Evolutionary conservation across 2,329 filamentous ascomycete genomes (phyloP), one percentile per base, ranked within the genome.

Genomic region (Lachnellula occidentalis): DNA sequence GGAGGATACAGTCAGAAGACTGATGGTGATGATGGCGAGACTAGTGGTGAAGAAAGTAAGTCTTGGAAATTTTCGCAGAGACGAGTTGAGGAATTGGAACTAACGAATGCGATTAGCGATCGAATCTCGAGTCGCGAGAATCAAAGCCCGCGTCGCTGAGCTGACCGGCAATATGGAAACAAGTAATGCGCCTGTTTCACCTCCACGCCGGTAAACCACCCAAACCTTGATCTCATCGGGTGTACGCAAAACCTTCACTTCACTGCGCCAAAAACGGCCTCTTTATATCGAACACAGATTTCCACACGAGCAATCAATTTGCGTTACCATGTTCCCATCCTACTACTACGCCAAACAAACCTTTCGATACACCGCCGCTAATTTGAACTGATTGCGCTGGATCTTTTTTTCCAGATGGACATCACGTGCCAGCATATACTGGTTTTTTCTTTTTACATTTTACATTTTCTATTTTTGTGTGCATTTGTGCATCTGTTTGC

Each of bases 131-230:
- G 94, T 97, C 56, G 94, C 94, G 48, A 88, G 94, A 60, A 99
- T 99, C 80, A 97, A 96, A 75, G 94, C 94, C 57, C 87, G 94
- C 58, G 94, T 99, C 55, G 94, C 94, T 50, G 91, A 96, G 71
- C 75, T 99, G 64, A 99, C 94, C 2, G 87, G 87, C 64, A 89
- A 88, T 71, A 89, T 89, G 81, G 88, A 92, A 41, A 46, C 34
- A 15, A 55, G 37, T 15, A 55, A 45, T 11, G 60, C 52, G 8
- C 55, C 58, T 46, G 56, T 55, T 48, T 51, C 48, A n/a, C 54
- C 27, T 22, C 39, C 37, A 51, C 61, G 43, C 24, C 48, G 36
- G 43, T 56, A 53, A 56, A 54, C 48, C 22, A 50, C n/a, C 49
- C 34, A 34, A 50, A 12, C 22, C 11, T 24, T 15, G 5, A 1